phyloP scores from a whole-genome alignment of 176 grass and related monocot genomes.

The Olyra latifolia region DNA sequence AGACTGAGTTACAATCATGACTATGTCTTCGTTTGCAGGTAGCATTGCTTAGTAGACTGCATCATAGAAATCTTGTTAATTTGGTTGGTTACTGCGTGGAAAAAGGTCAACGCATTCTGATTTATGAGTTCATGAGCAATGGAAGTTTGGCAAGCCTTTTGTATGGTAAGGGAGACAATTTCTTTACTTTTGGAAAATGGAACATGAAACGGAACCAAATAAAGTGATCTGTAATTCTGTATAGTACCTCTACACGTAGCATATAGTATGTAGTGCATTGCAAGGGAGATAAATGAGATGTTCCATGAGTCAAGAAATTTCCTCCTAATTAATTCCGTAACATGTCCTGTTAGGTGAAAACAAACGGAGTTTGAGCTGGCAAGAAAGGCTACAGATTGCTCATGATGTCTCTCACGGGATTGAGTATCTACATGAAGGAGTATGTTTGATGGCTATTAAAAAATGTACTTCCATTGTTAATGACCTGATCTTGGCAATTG shows the following conservation, averaged over 20 bases:
- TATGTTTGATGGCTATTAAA: conserved; percentile 38
- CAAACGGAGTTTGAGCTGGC: conserved; percentile 76
- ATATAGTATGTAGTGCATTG: neutral
- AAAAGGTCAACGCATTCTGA: conserved; percentile 77
- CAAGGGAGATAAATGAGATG: neutral
- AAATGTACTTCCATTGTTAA: conserved; percentile 24
- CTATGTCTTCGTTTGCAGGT: conserved; percentile 52
- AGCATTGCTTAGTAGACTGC: conserved; percentile 88
- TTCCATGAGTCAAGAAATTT: neutral
- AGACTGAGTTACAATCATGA: conserved; percentile 19
- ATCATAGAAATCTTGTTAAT: conserved; percentile 99
- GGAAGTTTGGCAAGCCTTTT: conserved; percentile 82
- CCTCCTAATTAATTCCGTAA: conserved; percentile 1
- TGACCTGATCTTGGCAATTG: conserved; percentile 27
- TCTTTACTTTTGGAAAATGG: neutral
- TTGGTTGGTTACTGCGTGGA: conserved; percentile 98
- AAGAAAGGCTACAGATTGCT: conserved; percentile 92
- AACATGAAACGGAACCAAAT: neutral
- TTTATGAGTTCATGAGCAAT: conserved; percentile 99
- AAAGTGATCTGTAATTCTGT: neutral
- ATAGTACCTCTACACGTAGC: neutral
- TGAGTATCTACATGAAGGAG: conserved; percentile 99
- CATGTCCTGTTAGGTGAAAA: conserved; percentile 61
- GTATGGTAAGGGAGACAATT: conserved; percentile 60
- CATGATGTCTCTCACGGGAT: conserved; percentile 87